Conservation (phyloP, 164 flowering plant genomes). For the Vitis rotundifolia region DNA sequence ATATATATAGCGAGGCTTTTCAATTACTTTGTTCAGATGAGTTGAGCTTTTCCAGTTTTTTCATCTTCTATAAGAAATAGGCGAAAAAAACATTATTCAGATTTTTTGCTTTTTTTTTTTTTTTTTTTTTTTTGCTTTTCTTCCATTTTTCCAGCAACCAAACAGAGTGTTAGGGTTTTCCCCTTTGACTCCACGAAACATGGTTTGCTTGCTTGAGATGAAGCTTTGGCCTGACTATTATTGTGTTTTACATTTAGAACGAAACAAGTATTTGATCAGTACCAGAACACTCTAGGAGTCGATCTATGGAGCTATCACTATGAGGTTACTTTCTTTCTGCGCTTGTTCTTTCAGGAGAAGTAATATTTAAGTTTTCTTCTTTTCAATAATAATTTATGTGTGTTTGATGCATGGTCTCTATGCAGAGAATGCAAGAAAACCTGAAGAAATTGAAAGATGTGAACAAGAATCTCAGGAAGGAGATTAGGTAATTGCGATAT, state of each 20-base stretch:
- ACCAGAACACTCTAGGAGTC: slow-evolving; percentile 21
- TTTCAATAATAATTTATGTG: not conserved
- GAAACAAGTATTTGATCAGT: slow-evolving; percentile 35
- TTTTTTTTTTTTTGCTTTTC: too few species aligned
- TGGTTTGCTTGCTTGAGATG: not conserved
- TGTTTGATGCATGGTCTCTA: not conserved
- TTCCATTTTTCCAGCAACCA: too few species aligned
- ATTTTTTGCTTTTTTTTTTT: too few species aligned
- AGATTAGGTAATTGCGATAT: slow-evolving; percentile 27
- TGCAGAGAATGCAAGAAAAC: slow-evolving; percentile 37
- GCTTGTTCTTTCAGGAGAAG: not conserved
- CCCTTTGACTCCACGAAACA: too few species aligned
- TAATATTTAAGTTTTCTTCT: not conserved
- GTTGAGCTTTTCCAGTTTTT: too few species aligned
- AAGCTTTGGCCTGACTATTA: not conserved
- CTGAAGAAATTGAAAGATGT: slow-evolving; percentile 30
- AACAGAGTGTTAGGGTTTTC: too few species aligned
- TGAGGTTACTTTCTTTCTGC: slow-evolving; percentile 19
- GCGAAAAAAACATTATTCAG: too few species aligned
- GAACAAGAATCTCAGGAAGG: slow-evolving; percentile 26
- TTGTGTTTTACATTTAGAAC: slow-evolving; percentile 20
- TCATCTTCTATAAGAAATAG: too few species aligned
- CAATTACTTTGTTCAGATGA: too few species aligned
- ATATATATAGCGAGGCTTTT: too few species aligned
- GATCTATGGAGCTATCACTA: slow-evolving; percentile 46